Evolutionary conservation across 225 moss, liverwort and hornwort genomes (phyloP).

Genomic region (Anthoceros angustus): DNA sequence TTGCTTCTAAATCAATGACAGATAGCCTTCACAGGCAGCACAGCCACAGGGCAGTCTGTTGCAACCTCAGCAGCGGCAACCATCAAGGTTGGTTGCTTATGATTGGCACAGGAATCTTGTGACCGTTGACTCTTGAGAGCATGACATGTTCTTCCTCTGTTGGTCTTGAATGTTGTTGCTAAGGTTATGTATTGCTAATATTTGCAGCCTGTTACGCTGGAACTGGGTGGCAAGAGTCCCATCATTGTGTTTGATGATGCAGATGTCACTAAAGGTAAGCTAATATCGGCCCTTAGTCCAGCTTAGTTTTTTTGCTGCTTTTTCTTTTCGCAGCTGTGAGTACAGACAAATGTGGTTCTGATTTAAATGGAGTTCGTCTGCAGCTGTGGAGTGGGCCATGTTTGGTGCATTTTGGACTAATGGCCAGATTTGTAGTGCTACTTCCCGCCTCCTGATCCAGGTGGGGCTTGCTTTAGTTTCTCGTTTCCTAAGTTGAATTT

Average conservation of each 20-base stretch:
- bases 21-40: slow-evolving; percentile 95
- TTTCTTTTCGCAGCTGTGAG: not conserved
- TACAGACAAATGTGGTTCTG: not conserved
- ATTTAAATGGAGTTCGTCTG: not conserved
- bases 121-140: too few relatives aligned
- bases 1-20: slow-evolving; percentile 7
- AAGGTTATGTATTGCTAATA: too few relatives aligned
- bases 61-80: slow-evolving; percentile 69
- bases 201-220: too few relatives aligned
- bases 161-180: not conserved
- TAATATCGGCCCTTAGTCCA: not conserved
- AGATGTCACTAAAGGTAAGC: slow-evolving; percentile 69
- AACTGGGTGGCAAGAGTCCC: slow-evolving; percentile 97
- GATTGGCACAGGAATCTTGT: slow-evolving; percentile 4
- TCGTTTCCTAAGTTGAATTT: not conserved
- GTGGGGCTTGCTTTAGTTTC: slow-evolving; percentile 15
- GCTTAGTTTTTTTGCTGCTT: not conserved
- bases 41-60: slow-evolving; percentile 62
- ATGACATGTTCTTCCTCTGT: too few relatives aligned
- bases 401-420: slow-evolving; percentile 99
- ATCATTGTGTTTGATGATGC: slow-evolving; percentile 80
- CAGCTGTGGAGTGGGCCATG: slow-evolving; percentile 99
- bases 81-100: slow-evolving; percentile 43
- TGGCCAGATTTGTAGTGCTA: slow-evolving; percentile 98
- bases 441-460: slow-evolving; percentile 79